Conservation (phyloP, 1,284 basidiomycete species). For the Sanghuangporus weigelae region DNA sequence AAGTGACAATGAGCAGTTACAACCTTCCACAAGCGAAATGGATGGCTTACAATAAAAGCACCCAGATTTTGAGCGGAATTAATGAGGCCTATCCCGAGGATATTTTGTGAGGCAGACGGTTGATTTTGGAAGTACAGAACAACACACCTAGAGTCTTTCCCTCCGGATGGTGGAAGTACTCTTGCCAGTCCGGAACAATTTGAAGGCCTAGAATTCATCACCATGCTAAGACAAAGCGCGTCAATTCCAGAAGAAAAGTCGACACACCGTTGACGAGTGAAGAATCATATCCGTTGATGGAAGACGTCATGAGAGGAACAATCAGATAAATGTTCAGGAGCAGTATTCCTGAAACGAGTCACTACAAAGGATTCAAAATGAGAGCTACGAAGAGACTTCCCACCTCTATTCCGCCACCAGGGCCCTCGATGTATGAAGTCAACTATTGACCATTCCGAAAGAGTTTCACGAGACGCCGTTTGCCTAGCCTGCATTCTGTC, state of each 20-base stretch:
- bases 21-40: background rate
- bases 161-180: conserved; percentile 45
- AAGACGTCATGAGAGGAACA: conserved; percentile 53
- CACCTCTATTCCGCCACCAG: conserved; percentile 37
- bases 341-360: conserved; percentile 43
- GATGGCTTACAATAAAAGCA: conserved; percentile 40
- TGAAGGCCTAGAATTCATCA: conserved; percentile 42
- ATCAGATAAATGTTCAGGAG: conserved; percentile 54
- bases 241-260: background rate
- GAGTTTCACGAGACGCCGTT: background rate
- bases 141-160: conserved; percentile 46
- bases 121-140: background rate
- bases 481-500: background rate
- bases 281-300: conserved; percentile 57
- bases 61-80: conserved; percentile 61
- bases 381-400: conserved; percentile 17
- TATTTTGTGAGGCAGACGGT: background rate
- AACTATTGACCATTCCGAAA: conserved; percentile 16
- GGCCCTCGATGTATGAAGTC: conserved; percentile 22
- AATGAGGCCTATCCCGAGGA: conserved; percentile 43
- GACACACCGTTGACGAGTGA: conserved; percentile 54
- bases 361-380: background rate
- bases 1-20: background rate
- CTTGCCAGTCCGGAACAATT: conserved; percentile 57
- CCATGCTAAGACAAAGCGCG: background rate